Evolutionary conservation across 306 rosid species (phyloP).

Genomic region (Vigna radiata): DNA sequence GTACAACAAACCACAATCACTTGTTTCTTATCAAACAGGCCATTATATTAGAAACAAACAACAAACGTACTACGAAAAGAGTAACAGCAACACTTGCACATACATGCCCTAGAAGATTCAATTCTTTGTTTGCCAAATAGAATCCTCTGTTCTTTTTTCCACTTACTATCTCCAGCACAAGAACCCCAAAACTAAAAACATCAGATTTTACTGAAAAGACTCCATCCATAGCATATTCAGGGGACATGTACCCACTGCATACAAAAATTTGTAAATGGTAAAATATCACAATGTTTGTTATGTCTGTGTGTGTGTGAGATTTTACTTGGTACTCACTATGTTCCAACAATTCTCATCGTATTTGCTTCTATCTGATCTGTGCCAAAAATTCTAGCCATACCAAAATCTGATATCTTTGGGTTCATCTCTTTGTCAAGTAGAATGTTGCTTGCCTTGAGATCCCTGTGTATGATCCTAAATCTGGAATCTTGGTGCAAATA

Average conservation of each 20-base stretch:
- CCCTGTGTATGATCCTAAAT: slow-evolving; percentile 82
- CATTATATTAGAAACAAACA: slow-evolving; percentile 14
- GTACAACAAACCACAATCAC: slow-evolving; percentile 27
- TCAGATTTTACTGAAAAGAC: slow-evolving; percentile 76
- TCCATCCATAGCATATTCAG: slow-evolving; percentile 86
- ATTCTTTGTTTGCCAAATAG: slow-evolving; percentile 57
- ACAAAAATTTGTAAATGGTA: background rate
- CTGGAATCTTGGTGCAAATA: slow-evolving; percentile 87
- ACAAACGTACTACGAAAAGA: background rate
- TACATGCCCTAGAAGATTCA: slow-evolving; percentile 78
- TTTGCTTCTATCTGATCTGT: slow-evolving; percentile 75
- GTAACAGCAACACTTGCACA: slow-evolving; percentile 22
- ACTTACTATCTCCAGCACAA: slow-evolving; percentile 69
- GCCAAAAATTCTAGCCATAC: slow-evolving; percentile 82
- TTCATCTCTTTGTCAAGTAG: slow-evolving; percentile 70
- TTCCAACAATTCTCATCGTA: slow-evolving; percentile 78
- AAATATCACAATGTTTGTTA: background rate
- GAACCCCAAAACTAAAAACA: slow-evolving; percentile 81
- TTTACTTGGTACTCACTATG: slow-evolving; percentile 64
- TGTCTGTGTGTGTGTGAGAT: background rate
- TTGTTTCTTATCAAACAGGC: slow-evolving; percentile 21
- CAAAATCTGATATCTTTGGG: slow-evolving; percentile 85
- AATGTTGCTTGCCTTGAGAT: slow-evolving; percentile 82
- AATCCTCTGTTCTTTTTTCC: slow-evolving; percentile 80
- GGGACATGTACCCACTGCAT: slow-evolving; percentile 82